These are phyloP conservation scores for Fusarium sp. DNA, from an alignment of 2,329 filamentous ascomycete species.

Conservation along the genomic window DNA sequence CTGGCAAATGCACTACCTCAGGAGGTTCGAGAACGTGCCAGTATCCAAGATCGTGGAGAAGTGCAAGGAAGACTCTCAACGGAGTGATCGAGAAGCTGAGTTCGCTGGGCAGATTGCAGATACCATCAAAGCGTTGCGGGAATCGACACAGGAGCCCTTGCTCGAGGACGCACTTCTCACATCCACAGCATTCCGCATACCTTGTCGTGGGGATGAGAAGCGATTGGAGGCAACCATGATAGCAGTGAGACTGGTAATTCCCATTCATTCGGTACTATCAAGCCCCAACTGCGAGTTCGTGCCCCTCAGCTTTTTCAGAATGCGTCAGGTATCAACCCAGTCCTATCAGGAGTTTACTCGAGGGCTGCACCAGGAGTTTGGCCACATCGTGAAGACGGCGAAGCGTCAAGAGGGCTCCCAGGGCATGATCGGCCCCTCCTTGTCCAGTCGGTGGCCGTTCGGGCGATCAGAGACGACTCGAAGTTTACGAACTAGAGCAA, in stretches of 20 bases:
- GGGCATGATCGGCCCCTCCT: neutral
- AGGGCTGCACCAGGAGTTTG: conserved; percentile 68
- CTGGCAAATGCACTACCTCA: conserved; percentile 63
- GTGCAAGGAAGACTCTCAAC: conserved; percentile 47
- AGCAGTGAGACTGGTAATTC: conserved; percentile 67
- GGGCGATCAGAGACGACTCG: conserved; percentile 9
- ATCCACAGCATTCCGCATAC: conserved; percentile 52
- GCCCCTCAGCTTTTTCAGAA: conserved; percentile 70
- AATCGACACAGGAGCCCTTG: conserved; percentile 53
- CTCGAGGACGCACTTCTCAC: conserved; percentile 58
- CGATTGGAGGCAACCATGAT: conserved; percentile 50
- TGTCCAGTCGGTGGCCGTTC: conserved; percentile 25
- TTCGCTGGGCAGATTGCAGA: conserved; percentile 57
- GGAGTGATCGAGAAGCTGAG: conserved; percentile 49
- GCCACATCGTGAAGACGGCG: conserved; percentile 52
- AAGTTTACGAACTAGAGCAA: neutral
- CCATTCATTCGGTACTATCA: conserved; percentile 63
- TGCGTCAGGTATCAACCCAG: conserved; percentile 69
- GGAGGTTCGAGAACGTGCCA: conserved; percentile 56
- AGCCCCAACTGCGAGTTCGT: conserved; percentile 64
- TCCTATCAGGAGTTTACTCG: conserved; percentile 68
- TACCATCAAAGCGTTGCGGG: conserved; percentile 51
- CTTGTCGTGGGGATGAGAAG: conserved; percentile 43
- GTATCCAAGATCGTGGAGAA: conserved; percentile 45
- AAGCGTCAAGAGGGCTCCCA: conserved; percentile 2